A percentile compares a stretch with the other conserved stretches of the same genome.
Evolutionary conservation across 305 asterid species (phyloP).

Genomic region (Fraxinus sp.): DNA sequence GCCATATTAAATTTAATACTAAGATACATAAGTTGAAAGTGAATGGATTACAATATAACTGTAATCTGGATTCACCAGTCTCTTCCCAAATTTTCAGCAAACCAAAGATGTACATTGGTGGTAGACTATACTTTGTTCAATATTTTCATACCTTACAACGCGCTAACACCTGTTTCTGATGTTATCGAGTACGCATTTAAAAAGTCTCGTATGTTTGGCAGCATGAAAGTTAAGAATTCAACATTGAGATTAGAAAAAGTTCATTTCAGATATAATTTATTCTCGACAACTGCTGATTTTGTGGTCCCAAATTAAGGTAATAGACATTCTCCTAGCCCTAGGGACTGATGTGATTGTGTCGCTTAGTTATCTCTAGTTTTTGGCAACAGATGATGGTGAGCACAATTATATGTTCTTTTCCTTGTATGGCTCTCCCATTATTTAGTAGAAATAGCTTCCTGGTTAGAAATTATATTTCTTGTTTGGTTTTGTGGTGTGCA

Average conservation of each 20-base stretch:
- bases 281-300: background rate
- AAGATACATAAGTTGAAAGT: background rate
- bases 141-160: background rate
- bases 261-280: background rate
- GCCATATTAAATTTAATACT: background rate
- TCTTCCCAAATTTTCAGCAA: background rate
- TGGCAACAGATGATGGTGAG: background rate
- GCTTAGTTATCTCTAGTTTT: background rate
- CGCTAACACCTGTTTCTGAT: background rate
- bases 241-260: background rate
- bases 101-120: background rate
- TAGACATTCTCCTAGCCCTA: background rate
- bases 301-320: background rate
- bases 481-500: background rate
- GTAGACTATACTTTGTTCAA: background rate
- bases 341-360: background rate
- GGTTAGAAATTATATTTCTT: slow-evolving; percentile 19
- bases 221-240: background rate
- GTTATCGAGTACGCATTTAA: background rate
- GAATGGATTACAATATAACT: background rate
- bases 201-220: background rate
- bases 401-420: background rate
- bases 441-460: background rate
- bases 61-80: background rate
- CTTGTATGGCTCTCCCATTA: background rate